phyloP scores from a whole-genome alignment of 2,329 filamentous ascomycete genomes.

The Colletotrichum horii region DNA sequence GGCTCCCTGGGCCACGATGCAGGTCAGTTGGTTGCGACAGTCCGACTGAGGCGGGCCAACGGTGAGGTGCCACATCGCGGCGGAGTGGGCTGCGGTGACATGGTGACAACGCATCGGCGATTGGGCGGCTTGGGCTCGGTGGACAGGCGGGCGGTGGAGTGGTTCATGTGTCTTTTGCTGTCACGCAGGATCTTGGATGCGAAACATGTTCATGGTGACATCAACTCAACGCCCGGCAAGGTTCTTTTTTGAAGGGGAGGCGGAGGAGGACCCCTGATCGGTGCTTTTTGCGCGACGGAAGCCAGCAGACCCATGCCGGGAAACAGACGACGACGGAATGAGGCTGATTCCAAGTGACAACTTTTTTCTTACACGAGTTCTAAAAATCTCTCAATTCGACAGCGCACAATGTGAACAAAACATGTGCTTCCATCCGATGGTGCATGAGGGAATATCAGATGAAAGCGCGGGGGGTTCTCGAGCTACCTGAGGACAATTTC shows the following conservation, averaged over 20 bases:
- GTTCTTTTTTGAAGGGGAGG: neutral
- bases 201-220: conserved; percentile 1
- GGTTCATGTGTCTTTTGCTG: neutral
- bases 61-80: conserved; percentile 11
- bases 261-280: neutral
- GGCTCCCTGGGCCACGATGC: neutral
- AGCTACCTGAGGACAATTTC: conserved; percentile 19
- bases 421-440: neutral
- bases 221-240: neutral
- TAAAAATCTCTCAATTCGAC: neutral
- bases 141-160: neutral
- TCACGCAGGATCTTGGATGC: neutral
- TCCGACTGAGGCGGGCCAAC: neutral
- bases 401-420: neutral
- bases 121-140: neutral
- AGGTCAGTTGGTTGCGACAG: neutral
- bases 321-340: neutral
- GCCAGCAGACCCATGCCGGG: neutral
- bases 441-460: neutral
- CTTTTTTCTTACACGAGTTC: neutral
- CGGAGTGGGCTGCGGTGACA: conserved; percentile 4
- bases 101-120: conserved; percentile 1
- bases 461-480: neutral
- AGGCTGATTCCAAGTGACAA: neutral
- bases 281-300: neutral